Evolutionary conservation across 257 asterid species (phyloP).

Genomic region (Plantago ovata): DNA sequence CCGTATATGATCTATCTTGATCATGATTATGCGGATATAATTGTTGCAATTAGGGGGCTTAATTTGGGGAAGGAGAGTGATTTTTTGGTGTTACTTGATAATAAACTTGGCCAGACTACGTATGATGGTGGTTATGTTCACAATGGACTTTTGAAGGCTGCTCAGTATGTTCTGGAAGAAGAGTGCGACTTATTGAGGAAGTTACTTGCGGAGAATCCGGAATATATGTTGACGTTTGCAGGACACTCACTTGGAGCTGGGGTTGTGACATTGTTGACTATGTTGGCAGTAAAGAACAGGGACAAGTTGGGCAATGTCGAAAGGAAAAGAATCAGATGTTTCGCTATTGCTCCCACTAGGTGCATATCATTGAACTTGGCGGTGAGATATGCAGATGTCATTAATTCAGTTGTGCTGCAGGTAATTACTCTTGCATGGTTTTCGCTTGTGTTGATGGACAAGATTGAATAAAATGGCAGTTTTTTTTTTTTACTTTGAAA

Average conservation of each 20-base stretch:
- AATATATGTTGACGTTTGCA: constrained; percentile 70
- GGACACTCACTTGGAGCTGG: constrained; percentile 99
- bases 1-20: constrained; percentile 89
- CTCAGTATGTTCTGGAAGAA: constrained; percentile 67
- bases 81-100: constrained; percentile 66
- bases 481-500: not conserved
- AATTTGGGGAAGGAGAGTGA: constrained; percentile 82
- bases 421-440: constrained; percentile 30
- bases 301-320: constrained; percentile 69
- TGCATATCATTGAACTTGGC: constrained; percentile 95
- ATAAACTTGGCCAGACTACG: constrained; percentile 85
- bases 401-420: constrained; percentile 91
- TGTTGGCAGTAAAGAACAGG: constrained; percentile 68
- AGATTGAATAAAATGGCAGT: not conserved
- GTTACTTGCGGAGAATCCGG: constrained; percentile 47
- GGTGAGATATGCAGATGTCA: constrained; percentile 89
- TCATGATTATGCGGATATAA: constrained; percentile 63
- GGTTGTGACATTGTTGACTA: constrained; percentile 74
- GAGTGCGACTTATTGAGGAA: constrained; percentile 57
- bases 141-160: constrained; percentile 86
- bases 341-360: constrained; percentile 93
- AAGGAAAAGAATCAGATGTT: constrained; percentile 84
- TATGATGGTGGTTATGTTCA: constrained; percentile 95
- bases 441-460: not conserved
- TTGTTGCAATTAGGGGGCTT: constrained; percentile 85